Evolutionary conservation across 352 stramenopile species (phyloP).

Genomic region (Pythium phragmitis): DNA sequence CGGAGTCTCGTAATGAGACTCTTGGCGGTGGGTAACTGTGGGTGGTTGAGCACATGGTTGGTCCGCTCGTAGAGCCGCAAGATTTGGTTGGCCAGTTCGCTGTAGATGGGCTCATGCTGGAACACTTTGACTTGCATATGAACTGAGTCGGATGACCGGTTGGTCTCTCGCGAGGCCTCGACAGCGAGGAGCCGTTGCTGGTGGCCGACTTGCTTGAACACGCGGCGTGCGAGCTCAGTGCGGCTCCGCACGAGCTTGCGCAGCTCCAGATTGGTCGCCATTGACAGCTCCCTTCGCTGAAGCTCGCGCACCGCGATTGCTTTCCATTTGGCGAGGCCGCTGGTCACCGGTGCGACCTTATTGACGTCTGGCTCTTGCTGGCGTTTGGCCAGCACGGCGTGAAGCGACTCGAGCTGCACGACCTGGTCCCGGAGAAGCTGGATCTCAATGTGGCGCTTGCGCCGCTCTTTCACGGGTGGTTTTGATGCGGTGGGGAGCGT

Average conservation of each 20-base stretch:
- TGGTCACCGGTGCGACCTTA: not conserved
- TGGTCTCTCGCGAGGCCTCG: not conserved
- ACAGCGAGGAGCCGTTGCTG: not conserved
- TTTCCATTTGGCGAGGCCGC: not conserved
- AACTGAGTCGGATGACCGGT: no score
- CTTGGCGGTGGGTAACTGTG: not conserved
- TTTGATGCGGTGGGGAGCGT: not conserved
- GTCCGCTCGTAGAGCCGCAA: not conserved
- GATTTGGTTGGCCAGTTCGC: not conserved
- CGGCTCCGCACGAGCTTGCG: not conserved
- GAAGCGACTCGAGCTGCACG: conserved; percentile 2
- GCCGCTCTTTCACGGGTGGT: not conserved
- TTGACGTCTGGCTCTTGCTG: not conserved
- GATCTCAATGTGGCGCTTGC: conserved; percentile 5
- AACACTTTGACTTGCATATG: not conserved
- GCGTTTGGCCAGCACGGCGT: not conserved
- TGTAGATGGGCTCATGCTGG: not conserved
- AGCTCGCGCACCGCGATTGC: not conserved
- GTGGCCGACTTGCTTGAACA: conserved; percentile 5
- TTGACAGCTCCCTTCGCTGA: not conserved
- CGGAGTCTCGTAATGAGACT: not conserved
- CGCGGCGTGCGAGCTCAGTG: not conserved
- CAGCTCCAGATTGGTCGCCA: conserved; percentile 5
- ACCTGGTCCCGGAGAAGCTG: conserved; percentile 1
- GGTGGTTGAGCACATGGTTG: not conserved